These are phyloP conservation scores for Spathaspora girioi DNA, from an alignment of 805 yeast genomes.

Conservation along the genomic window DNA sequence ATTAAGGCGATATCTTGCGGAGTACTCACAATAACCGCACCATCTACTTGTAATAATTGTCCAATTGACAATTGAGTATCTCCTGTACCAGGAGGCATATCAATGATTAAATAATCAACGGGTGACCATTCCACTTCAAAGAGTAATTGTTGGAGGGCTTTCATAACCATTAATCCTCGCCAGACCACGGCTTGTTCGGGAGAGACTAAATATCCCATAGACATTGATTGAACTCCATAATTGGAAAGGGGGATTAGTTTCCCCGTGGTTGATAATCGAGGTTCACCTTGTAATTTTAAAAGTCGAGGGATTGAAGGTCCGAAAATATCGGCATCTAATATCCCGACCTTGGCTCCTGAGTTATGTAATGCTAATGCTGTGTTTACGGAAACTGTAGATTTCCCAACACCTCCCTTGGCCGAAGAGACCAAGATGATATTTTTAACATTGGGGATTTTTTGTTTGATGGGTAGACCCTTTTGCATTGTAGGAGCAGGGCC, in stretches of 20 bases:
- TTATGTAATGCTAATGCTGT: slow-evolving; percentile 58
- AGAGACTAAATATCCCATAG: slow-evolving; percentile 77
- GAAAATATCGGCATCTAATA: slow-evolving; percentile 77
- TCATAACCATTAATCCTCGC: slow-evolving; percentile 86
- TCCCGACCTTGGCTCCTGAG: slow-evolving; percentile 56
- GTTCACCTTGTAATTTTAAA: slow-evolving; percentile 67
- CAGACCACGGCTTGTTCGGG: slow-evolving; percentile 73
- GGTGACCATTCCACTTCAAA: slow-evolving; percentile 76
- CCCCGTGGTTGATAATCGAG: slow-evolving; percentile 50
- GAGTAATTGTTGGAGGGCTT: slow-evolving; percentile 78
- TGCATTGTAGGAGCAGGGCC: slow-evolving; percentile 26
- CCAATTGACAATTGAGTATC: slow-evolving; percentile 82
- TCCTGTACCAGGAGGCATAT: slow-evolving; percentile 92
- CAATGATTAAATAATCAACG: slow-evolving; percentile 68
- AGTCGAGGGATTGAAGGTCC: slow-evolving; percentile 82
- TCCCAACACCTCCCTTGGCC: slow-evolving; percentile 82
- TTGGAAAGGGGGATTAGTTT: slow-evolving; percentile 63
- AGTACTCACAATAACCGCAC: slow-evolving; percentile 79
- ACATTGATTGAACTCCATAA: slow-evolving; percentile 80
- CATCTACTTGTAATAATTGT: slow-evolving; percentile 71
- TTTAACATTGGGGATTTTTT: slow-evolving; percentile 55
- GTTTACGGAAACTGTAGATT: slow-evolving; percentile 71
- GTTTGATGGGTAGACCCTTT: slow-evolving; percentile 54
- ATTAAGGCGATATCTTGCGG: slow-evolving; percentile 82
- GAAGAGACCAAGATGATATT: slow-evolving; percentile 66